phyloP scores from a whole-genome alignment of 257 asterid genomes.

The Nicotiana sylvestris region DNA sequence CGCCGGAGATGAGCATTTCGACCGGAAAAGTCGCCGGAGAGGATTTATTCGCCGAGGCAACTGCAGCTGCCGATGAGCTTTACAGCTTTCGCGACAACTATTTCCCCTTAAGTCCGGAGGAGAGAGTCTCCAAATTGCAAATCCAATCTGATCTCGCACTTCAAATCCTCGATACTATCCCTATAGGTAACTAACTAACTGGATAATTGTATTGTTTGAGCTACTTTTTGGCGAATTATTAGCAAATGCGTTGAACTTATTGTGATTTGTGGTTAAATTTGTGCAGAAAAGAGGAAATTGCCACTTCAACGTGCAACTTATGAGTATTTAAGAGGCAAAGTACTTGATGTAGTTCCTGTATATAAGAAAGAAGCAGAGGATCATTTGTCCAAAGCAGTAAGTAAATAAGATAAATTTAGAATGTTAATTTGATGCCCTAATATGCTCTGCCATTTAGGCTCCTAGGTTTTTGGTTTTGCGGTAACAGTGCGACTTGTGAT shows the following conservation, averaged over 20 bases:
- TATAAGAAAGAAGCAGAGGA: slow-evolving; percentile 92
- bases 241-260: neutral
- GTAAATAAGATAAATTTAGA: slow-evolving; percentile 16
- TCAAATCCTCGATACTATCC: slow-evolving; percentile 59
- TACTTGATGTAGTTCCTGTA: slow-evolving; percentile 71
- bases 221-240: neutral
- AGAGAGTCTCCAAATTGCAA: slow-evolving; percentile 39
- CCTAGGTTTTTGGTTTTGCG: too few species aligned
- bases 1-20: slow-evolving; percentile 34
- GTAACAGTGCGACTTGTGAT: too few species aligned
- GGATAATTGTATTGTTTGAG: neutral
- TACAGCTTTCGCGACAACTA: slow-evolving; percentile 45
- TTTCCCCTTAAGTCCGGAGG: slow-evolving; percentile 52
- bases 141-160: slow-evolving; percentile 41
- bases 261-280: slow-evolving; percentile 1
- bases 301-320: slow-evolving; percentile 65
- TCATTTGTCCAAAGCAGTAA: slow-evolving; percentile 91
- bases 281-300: slow-evolving; percentile 67
- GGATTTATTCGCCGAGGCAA: slow-evolving; percentile 40
- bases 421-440: neutral
- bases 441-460: neutral
- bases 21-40: slow-evolving; percentile 22
- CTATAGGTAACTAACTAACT: slow-evolving; percentile 39
- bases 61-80: slow-evolving; percentile 47
- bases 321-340: slow-evolving; percentile 81